Conservation (phyloP, 495 filamentous ascomycete genomes). For the Trichoderma orchidacearum region DNA sequence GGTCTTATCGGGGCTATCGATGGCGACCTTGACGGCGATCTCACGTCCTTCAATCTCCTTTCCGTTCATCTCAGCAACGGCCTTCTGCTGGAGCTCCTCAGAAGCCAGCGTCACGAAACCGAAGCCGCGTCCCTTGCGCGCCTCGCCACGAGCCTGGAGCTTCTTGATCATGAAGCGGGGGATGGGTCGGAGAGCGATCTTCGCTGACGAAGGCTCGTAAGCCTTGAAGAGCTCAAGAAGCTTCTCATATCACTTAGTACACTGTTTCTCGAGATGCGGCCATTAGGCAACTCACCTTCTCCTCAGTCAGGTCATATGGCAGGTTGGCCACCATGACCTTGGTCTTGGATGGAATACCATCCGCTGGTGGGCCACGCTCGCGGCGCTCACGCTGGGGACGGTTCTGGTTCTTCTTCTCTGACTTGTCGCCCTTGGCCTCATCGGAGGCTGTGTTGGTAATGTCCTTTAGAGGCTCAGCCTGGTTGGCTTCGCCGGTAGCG, state of each 20-base stretch:
- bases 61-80: slow-evolving; percentile 94
- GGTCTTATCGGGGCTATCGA: slow-evolving; percentile 98
- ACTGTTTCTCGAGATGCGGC: neutral
- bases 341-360: slow-evolving; percentile 95
- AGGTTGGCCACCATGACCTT: slow-evolving; percentile 99
- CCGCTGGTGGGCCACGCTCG: slow-evolving; percentile 90
- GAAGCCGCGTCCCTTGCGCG: slow-evolving; percentile 98
- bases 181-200: slow-evolving; percentile 96
- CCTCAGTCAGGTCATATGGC: slow-evolving; percentile 93
- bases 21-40: slow-evolving; percentile 99
- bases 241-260: slow-evolving; percentile 27
- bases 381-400: slow-evolving; percentile 45
- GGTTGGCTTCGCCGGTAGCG: slow-evolving; percentile 11
- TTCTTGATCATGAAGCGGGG: slow-evolving; percentile 99
- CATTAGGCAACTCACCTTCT: slow-evolving; percentile 51
- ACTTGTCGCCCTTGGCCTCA: slow-evolving; percentile 7
- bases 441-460: slow-evolving; percentile 36
- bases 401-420: slow-evolving; percentile 22
- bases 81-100: slow-evolving; percentile 93
- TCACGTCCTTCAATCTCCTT: slow-evolving; percentile 97
- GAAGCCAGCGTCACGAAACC: slow-evolving; percentile 93
- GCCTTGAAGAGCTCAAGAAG: slow-evolving; percentile 90
- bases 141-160: slow-evolving; percentile 91
- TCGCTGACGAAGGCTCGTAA: slow-evolving; percentile 83
- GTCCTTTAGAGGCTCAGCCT: slow-evolving; percentile 38